Conservation (phyloP, 164 flowering plant genomes). For the Stephania yunnanensis region DNA sequence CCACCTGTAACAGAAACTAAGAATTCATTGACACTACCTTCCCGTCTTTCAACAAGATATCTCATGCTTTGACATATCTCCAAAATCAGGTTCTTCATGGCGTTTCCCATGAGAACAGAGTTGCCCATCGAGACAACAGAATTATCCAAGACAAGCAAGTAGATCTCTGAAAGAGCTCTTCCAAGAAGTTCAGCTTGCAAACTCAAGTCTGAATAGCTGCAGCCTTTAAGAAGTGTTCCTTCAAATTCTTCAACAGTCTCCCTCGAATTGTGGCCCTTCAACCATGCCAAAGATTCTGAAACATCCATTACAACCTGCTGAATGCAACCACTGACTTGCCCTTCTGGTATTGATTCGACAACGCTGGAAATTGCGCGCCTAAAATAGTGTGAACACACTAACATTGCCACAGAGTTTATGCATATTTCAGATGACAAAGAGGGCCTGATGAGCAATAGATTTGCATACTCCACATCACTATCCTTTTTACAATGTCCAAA, state of each 20-base stretch:
- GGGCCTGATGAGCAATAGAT: slow-evolving; percentile 12
- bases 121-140: slow-evolving; percentile 57
- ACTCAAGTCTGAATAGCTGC: slow-evolving; percentile 15
- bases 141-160: slow-evolving; percentile 56
- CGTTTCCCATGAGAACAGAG: slow-evolving; percentile 48
- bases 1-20: slow-evolving; percentile 32
- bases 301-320: slow-evolving; percentile 46
- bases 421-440: slow-evolving; percentile 27
- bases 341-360: slow-evolving; percentile 72
- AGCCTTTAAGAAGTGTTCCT: slow-evolving; percentile 8
- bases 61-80: slow-evolving; percentile 41
- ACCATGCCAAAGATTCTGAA: slow-evolving; percentile 66
- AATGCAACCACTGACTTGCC: slow-evolving; percentile 68
- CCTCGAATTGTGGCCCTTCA: slow-evolving; percentile 29
- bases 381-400: slow-evolving; percentile 53
- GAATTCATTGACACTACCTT: slow-evolving; percentile 30
- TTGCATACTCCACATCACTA: slow-evolving; percentile 18
- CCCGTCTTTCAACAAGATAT: slow-evolving; percentile 31
- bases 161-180: slow-evolving; percentile 55
- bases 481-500: slow-evolving; percentile 21
- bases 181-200: slow-evolving; percentile 58
- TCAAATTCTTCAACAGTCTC: slow-evolving; percentile 20
- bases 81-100: slow-evolving; percentile 47
- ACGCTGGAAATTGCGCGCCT: slow-evolving; percentile 48
- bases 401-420: slow-evolving; percentile 41